Evolutionary conservation across 306 rosid genomes (phyloP), one percentile per base, ranked within the genome.

Genomic region (Arachis stenosperma): DNA sequence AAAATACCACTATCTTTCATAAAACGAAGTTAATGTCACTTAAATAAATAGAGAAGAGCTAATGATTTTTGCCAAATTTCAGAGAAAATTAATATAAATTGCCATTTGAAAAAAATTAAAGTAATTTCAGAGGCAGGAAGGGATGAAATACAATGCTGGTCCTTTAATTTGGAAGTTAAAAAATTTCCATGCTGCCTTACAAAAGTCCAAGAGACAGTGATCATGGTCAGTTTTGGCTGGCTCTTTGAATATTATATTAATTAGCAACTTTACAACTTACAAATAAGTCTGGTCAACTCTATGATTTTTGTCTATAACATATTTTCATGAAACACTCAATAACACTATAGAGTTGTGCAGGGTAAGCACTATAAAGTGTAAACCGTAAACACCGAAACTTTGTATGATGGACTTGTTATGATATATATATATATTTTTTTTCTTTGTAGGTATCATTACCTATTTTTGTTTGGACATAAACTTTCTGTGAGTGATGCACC

Each of bases 221-320:
- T n/a, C 54, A 22, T 5, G 7, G 56, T 65, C 70, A 46, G 70
- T 29, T 12, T 46, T 66, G 70, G 70, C 43, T 66, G 57, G 70
- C 57, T 64, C 53, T 53, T 39, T 3, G 37, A 33, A 4, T 27
- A 64, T 37, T 9, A 11, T 63, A 15, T 51, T 52, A 63, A 42
- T 52, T 15, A 8, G 14, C 54, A 11, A 48, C 54, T 15, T 48
- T 42, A 43, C 53, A 64, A 64, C 17, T 43, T 22, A 22, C 27
- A 22, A 22, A 1, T 15, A 15, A 14, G 36, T 15, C 5, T 6
- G 7, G 51, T n/a, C 54, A 11, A 5, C 54, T 11, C 54, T 10
- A 48, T 48, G 12, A 48, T 48, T 48, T 11, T 48, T 2, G 5
- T 12, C 17, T 48, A 5, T 11, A 4, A 48, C 54, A 48, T 1